phyloP scores from a whole-genome alignment of 768 basidiomycete genomes.

The Pulveroboletus ravenelii region DNA sequence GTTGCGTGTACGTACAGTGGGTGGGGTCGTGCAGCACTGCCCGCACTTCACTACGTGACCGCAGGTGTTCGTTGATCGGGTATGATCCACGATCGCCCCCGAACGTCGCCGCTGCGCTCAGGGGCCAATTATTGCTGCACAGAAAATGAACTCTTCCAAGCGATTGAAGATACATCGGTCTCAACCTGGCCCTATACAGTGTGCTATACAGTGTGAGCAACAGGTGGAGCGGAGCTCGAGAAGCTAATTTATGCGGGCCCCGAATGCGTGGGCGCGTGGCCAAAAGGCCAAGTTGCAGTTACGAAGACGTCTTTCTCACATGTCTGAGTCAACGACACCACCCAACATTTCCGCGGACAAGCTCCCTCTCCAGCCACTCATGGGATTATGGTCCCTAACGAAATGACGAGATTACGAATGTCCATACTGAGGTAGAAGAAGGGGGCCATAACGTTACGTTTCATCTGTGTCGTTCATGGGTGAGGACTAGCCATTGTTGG shows the following conservation, averaged over 20 bases:
- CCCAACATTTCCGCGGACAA: constrained; percentile 21
- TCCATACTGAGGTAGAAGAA: constrained; percentile 7
- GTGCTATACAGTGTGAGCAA: neutral
- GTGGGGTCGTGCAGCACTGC: constrained; percentile 1
- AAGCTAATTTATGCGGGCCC: neutral
- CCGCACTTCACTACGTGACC: neutral
- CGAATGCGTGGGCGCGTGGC: constrained; percentile 2
- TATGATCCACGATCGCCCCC: constrained; percentile 9
- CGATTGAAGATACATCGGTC: neutral
- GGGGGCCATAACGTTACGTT: constrained; percentile 15
- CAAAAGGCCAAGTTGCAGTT: neutral
- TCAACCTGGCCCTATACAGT: no score
- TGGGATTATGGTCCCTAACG: constrained; percentile 14
- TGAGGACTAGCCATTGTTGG: constrained; percentile 7
- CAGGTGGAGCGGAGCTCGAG: neutral
- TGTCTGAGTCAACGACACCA: constrained; percentile 19
- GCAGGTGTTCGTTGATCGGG: constrained; percentile 12
- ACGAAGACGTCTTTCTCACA: constrained; percentile 18
- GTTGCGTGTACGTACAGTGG: constrained; percentile 7
- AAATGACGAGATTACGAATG: constrained; percentile 14
- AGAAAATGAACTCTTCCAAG: no score
- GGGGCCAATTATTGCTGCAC: constrained; percentile 3
- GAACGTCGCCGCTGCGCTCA: neutral
- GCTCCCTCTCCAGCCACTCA: constrained; percentile 2
- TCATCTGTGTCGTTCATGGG: constrained; percentile 5